These are phyloP conservation scores for Malus hybrid DNA, from an alignment of 331 rosid genomes.

Conservation along the genomic window DNA sequence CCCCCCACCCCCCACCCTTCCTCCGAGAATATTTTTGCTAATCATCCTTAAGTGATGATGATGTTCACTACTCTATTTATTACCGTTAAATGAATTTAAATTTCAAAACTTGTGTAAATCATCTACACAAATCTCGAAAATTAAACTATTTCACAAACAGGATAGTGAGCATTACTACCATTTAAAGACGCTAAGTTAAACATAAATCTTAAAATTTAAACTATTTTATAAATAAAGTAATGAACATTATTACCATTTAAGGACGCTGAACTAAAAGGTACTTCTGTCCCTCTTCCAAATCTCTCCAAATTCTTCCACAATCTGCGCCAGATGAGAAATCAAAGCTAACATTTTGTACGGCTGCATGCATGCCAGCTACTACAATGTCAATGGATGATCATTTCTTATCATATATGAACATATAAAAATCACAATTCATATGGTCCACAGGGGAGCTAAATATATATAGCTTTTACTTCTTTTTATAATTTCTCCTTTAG, in stretches of 20 bases:
- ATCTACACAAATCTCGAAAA: no score
- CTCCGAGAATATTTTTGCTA: neutral
- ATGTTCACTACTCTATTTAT: no score
- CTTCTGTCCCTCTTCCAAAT: no score
- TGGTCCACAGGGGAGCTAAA: neutral
- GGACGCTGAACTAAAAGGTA: no score
- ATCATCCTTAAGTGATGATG: conserved; percentile 10
- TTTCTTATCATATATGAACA: neutral
- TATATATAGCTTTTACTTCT: neutral
- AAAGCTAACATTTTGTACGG: neutral
- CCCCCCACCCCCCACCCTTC: neutral
- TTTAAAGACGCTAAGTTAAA: no score
- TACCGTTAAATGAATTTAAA: no score
- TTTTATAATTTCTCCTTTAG: neutral
- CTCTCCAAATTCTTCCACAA: neutral
- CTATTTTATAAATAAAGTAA: no score
- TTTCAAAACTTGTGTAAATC: no score
- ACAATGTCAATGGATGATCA: neutral
- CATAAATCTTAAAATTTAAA: no score
- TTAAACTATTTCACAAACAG: no score
- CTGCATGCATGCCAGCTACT: neutral
- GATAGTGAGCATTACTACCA: no score
- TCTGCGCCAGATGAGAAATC: neutral
- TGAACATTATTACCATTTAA: no score
- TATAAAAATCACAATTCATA: neutral